These are phyloP conservation scores for Meredithiella fracta DNA, from an alignment of 2,329 filamentous ascomycete genomes.

Conservation along the genomic window DNA sequence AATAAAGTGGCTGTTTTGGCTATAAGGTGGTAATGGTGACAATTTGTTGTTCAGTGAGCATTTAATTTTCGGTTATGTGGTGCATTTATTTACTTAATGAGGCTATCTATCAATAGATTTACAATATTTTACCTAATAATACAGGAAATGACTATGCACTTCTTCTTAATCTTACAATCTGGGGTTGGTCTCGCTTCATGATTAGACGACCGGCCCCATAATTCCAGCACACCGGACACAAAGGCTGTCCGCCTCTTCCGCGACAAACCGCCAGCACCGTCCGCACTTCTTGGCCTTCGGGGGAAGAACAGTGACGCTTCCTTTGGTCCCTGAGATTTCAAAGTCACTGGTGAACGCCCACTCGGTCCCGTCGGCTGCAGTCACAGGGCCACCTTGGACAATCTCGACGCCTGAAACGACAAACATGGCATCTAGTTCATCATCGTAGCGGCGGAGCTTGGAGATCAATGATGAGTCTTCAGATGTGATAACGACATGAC, in stretches of 20 bases:
- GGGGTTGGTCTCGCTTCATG: too few species aligned
- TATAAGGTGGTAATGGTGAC: conserved; percentile 31
- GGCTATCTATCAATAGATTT: not conserved
- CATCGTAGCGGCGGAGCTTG: conserved; percentile 24
- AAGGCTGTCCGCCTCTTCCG: conserved; percentile 46
- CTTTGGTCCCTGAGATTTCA: conserved; percentile 24
- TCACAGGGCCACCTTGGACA: conserved; percentile 19
- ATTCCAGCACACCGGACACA: conserved; percentile 60
- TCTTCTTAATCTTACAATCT: conserved; percentile 1
- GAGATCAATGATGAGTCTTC: conserved; percentile 20
- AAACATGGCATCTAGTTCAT: conserved; percentile 47
- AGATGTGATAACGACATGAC: conserved; percentile 41
- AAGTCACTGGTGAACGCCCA: conserved; percentile 30
- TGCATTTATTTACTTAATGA: too few species aligned
- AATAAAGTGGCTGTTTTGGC: conserved; percentile 71
- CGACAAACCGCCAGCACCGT: conserved; percentile 76
- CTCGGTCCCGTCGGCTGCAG: conserved; percentile 14
- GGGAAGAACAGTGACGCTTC: conserved; percentile 30
- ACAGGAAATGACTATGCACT: not conserved
- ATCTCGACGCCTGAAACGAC: conserved; percentile 50
- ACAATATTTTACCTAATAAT: conserved; percentile 1
- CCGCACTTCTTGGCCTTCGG: conserved; percentile 53
- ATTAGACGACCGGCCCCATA: conserved; percentile 29
- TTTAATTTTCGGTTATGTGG: not conserved
- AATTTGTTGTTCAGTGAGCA: too few species aligned